Conservation (phyloP, 768 basidiomycete genomes). For the Trametes punicea region DNA sequence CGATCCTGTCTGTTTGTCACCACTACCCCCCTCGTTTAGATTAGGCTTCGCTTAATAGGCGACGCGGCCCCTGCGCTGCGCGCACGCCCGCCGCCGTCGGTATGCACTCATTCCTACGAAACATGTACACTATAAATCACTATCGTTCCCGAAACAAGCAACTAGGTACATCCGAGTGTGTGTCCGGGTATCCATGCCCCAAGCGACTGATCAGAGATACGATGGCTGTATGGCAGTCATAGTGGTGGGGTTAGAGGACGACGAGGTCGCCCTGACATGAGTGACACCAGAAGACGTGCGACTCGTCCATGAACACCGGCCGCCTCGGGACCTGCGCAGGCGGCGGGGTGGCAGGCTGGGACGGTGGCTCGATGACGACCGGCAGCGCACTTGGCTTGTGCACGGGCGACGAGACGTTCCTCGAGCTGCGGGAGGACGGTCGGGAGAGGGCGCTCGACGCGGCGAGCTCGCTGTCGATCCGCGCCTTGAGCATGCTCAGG, state of each 20-base stretch:
- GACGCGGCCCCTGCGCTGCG: constrained; percentile 10
- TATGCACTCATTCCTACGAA: constrained; percentile 11
- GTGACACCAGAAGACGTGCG: constrained; percentile 88
- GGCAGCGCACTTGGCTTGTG: constrained; percentile 25
- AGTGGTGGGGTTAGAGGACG: constrained; percentile 57
- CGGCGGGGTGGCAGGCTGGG: constrained; percentile 25
- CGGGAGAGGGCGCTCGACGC: constrained; percentile 31
- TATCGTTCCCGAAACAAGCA: constrained; percentile 13
- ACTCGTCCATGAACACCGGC: constrained; percentile 81
- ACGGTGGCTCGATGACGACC: constrained; percentile 30
- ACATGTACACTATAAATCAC: constrained; percentile 18
- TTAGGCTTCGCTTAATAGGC: constrained; percentile 1
- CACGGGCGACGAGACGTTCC: constrained; percentile 45
- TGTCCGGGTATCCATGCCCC: background rate
- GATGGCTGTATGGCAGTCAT: no score
- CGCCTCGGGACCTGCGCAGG: constrained; percentile 32
- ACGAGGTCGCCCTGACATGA: constrained; percentile 81
- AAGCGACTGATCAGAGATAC: background rate
- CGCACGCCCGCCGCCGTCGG: constrained; percentile 6
- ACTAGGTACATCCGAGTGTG: background rate
- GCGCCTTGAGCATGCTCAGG: constrained; percentile 85
- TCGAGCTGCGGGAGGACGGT: constrained; percentile 44
- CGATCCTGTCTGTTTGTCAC: background rate
- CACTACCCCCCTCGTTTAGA: background rate
- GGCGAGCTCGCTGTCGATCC: constrained; percentile 78